Conservation (phyloP, 2,329 filamentous ascomycete genomes). For the Lachnellula occidentalis region DNA sequence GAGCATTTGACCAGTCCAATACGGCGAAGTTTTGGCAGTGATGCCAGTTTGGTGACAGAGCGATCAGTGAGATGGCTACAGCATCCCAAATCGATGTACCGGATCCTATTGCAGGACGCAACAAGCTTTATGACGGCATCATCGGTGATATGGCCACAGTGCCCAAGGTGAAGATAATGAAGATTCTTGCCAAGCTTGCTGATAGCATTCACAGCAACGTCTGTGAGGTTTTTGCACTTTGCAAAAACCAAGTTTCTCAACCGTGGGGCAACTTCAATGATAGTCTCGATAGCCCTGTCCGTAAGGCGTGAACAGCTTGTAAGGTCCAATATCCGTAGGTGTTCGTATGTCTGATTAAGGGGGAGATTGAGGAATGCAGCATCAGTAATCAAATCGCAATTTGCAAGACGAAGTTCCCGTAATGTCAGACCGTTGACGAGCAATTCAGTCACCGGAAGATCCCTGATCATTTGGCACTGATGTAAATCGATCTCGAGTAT, state of each 20-base stretch:
- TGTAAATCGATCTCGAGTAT: conserved; percentile 96
- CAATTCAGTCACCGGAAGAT: conserved; percentile 75
- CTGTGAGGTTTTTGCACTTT: conserved; percentile 91
- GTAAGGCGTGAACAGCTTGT: conserved; percentile 82
- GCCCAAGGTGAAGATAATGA: conserved; percentile 92
- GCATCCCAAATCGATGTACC: conserved; percentile 97
- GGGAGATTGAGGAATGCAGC: conserved; percentile 80
- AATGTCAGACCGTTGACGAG: conserved; percentile 73
- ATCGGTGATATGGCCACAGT: conserved; percentile 89
- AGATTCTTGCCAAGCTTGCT: conserved; percentile 89
- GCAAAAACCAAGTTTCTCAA: conserved; percentile 89
- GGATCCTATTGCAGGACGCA: conserved; percentile 81
- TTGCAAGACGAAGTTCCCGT: conserved; percentile 83
- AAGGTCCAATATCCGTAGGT: conserved; percentile 86
- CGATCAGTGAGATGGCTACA: conserved; percentile 82
- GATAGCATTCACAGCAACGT: conserved; percentile 81
- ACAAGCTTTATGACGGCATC: conserved; percentile 80
- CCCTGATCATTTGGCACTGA: conserved; percentile 74
- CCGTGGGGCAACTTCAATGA: conserved; percentile 79
- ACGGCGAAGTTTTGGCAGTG: conserved; percentile 85
- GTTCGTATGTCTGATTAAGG: conserved; percentile 65
- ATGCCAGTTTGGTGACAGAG: conserved; percentile 78
- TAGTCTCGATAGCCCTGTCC: conserved; percentile 81
- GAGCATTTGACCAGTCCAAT: conserved; percentile 94
- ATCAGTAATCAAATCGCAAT: conserved; percentile 80